Conservation (phyloP, 208 protist genomes). For the Wallacemonas rigidus region DNA sequence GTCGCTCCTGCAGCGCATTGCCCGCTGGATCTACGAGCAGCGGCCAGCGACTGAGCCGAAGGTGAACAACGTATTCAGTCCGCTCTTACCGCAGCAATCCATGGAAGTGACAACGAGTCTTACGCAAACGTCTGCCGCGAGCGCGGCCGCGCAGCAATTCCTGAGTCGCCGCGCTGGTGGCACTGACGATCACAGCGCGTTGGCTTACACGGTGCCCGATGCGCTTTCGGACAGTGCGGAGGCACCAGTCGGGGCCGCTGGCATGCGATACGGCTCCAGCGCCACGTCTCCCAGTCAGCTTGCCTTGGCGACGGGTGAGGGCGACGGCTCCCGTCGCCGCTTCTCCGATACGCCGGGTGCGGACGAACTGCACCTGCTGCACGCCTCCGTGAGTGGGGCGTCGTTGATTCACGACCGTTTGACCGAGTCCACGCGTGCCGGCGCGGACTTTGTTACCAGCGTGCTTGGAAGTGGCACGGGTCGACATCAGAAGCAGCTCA, state of each 20-base stretch:
- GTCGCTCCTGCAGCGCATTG: conserved; percentile 38
- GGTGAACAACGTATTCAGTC: conserved; percentile 18
- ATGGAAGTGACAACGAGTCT: conserved; percentile 30
- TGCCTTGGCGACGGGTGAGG: neutral
- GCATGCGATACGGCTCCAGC: neutral
- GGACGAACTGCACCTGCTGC: conserved; percentile 8
- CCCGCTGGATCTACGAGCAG: conserved; percentile 22
- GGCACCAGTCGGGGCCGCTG: neutral
- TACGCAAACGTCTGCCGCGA: conserved; percentile 14
- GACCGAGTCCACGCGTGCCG: conserved; percentile 3
- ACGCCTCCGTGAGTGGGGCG: conserved; percentile 13
- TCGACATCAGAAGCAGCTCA: conserved; percentile 16
- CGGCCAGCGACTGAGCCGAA: conserved; percentile 8
- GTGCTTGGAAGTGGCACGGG: neutral
- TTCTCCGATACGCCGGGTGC: neutral
- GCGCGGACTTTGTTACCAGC: conserved; percentile 1
- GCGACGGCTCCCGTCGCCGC: neutral
- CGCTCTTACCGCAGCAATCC: conserved; percentile 21
- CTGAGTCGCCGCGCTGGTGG: conserved; percentile 15
- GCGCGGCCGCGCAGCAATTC: conserved; percentile 22
- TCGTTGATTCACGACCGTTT: conserved; percentile 15
- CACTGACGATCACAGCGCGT: neutral
- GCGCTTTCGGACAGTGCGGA: neutral
- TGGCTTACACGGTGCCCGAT: too few relatives aligned
- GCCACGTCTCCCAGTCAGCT: neutral